phyloP scores from a whole-genome alignment of 305 asterid species.

The Plantago rigida region DNA sequence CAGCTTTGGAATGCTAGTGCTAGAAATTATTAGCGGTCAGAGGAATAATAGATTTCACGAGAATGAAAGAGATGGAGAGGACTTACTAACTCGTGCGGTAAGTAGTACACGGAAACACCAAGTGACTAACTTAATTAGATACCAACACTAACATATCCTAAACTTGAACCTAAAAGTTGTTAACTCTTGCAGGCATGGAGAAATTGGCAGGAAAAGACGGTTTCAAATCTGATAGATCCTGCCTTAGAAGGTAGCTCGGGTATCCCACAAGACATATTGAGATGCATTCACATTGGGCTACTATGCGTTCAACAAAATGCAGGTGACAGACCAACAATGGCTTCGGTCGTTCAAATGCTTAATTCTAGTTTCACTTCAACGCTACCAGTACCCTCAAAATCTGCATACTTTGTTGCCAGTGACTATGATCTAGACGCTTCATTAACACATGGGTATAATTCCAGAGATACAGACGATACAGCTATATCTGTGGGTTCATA shows the following conservation, averaged over 20 bases:
- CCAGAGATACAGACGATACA: neutral
- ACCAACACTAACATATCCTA: neutral
- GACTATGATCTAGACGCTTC: conserved; percentile 11
- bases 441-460: neutral
- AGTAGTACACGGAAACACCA: conserved; percentile 4
- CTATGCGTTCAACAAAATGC: conserved; percentile 40
- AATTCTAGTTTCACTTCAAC: conserved; percentile 26
- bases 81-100: conserved; percentile 32
- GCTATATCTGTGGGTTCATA: too few relatives aligned
- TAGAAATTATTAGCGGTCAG: conserved; percentile 36
- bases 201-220: conserved; percentile 31
- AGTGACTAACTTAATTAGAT: neutral
- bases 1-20: conserved; percentile 35
- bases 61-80: conserved; percentile 20
- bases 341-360: conserved; percentile 33
- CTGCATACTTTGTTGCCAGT: conserved; percentile 29
- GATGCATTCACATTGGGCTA: conserved; percentile 42
- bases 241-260: conserved; percentile 17
- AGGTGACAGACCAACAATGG: conserved; percentile 37
- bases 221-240: conserved; percentile 27
- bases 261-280: conserved; percentile 27
- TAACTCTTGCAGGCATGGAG: conserved; percentile 32
- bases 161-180: neutral
- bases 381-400: conserved; percentile 28
- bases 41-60: conserved; percentile 7